Percentiles rank a stretch among this genome's conserved stretches.
Conservation (phyloP, 2,329 filamentous ascomycete species). For the Cercospora beticola region DNA sequence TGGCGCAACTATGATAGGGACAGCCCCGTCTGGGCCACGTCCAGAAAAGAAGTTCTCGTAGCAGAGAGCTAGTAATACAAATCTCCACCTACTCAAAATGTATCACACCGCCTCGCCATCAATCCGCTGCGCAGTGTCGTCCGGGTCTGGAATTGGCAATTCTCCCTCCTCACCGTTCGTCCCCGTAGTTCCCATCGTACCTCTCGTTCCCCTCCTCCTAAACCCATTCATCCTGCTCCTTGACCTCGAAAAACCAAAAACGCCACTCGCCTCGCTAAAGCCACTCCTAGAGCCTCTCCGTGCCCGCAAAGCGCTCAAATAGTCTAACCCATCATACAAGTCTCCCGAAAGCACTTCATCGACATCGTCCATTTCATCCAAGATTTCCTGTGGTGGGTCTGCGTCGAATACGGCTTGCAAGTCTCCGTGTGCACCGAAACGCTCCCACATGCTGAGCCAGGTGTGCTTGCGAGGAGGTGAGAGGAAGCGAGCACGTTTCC, state of each 20-base stretch:
- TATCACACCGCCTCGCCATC: slow-evolving; percentile 12
- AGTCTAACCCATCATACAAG: slow-evolving; percentile 39
- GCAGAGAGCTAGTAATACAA: background rate
- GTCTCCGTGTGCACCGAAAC: slow-evolving; percentile 69
- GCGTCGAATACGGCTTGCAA: slow-evolving; percentile 72
- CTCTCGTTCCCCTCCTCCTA: slow-evolving; percentile 7
- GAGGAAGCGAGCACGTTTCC: slow-evolving; percentile 48
- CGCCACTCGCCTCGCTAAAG: slow-evolving; percentile 29
- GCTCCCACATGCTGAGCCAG: slow-evolving; percentile 61
- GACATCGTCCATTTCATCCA: slow-evolving; percentile 50
- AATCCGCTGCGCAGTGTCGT: slow-evolving; percentile 8
- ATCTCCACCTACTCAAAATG: background rate
- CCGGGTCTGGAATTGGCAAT: slow-evolving; percentile 11
- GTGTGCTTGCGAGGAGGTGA: slow-evolving; percentile 42
- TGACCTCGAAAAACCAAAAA: slow-evolving; percentile 21
- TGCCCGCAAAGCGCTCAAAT: slow-evolving; percentile 30
- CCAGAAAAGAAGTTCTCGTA: background rate
- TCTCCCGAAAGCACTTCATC: slow-evolving; percentile 49
- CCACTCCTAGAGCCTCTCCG: slow-evolving; percentile 32
- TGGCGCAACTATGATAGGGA: background rate
- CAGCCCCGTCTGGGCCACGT: background rate
- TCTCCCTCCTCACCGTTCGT: slow-evolving; percentile 1
- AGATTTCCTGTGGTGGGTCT: slow-evolving; percentile 60
- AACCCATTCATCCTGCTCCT: slow-evolving; percentile 26
- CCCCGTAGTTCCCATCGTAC: background rate